These are phyloP conservation scores for Umbelopsis sp. DNA, from an alignment of 371 early-diverging fungal species.

Conservation along the genomic window DNA sequence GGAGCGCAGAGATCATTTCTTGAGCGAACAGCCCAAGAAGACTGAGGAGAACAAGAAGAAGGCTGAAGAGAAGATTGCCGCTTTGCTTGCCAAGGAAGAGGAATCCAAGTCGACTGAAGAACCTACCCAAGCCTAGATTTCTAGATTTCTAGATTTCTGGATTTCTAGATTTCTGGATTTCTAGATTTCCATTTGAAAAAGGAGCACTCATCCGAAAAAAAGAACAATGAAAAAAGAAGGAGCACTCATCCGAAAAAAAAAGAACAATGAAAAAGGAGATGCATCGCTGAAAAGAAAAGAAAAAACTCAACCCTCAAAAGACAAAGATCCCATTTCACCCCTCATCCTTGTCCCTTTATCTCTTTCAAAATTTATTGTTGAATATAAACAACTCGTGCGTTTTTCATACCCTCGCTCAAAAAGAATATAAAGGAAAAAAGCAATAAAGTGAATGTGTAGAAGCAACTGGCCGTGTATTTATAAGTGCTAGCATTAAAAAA, in stretches of 20 bases:
- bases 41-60: constrained; percentile 86
- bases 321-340: no score
- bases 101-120: constrained; percentile 34
- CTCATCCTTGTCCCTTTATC: no score
- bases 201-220: no score
- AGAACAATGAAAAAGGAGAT: no score
- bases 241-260: no score
- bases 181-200: no score
- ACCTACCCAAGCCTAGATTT: constrained; percentile 2
- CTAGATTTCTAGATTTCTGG: not conserved
- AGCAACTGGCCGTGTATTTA: not conserved
- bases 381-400: not conserved
- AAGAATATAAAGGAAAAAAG: not conserved
- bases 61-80: constrained; percentile 85
- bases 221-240: no score
- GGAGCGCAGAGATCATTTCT: constrained; percentile 71
- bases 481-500: no score
- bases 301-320: not conserved
- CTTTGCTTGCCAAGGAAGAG: constrained; percentile 61
- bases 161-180: not conserved
- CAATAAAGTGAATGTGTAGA: not conserved
- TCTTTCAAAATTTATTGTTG: no score
- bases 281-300: no score
- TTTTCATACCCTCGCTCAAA: constrained; percentile 16
- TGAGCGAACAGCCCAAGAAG: constrained; percentile 75